A percentile compares a stretch with the other conserved stretches of the same genome.
Conservation (phyloP, 2,329 filamentous ascomycete genomes). For the Neonectria faginata region DNA sequence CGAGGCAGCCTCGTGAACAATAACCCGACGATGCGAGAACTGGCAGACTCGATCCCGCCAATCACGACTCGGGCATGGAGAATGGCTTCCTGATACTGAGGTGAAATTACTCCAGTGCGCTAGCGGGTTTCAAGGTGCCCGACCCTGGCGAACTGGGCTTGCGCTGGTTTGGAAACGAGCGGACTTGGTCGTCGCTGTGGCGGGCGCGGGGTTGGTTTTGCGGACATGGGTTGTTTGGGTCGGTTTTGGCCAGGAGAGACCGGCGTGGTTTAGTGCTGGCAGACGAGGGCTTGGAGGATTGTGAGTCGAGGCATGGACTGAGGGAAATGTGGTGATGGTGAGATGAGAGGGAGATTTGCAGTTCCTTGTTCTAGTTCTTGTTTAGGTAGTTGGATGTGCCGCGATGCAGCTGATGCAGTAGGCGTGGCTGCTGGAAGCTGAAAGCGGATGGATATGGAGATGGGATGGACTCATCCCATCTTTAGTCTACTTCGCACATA, state of each 20-base stretch:
- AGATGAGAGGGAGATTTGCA: not conserved
- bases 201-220: conserved; percentile 2
- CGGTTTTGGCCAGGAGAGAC: not conserved
- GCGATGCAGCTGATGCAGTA: not conserved
- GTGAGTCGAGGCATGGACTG: not conserved
- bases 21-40: conserved; percentile 9
- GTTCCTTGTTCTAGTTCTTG: not conserved
- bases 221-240: not conserved
- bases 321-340: not conserved
- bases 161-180: conserved; percentile 16
- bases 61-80: conserved; percentile 15
- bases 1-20: not conserved
- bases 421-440: not conserved
- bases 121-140: conserved; percentile 66
- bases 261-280: not conserved
- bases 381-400: conserved; percentile 2
- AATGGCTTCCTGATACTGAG: conserved; percentile 55
- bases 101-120: conserved; percentile 61
- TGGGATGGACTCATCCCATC: conserved; percentile 7
- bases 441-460: conserved; percentile 5
- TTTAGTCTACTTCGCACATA: not conserved
- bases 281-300: not conserved
- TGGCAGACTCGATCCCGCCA: conserved; percentile 22
- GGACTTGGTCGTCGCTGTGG: not conserved
- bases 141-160: conserved; percentile 32